A percentile compares a stretch with the other conserved stretches of the same genome.
phyloP scores from a whole-genome alignment of 495 filamentous ascomycete genomes.

The Hypoxylon perforatum region DNA sequence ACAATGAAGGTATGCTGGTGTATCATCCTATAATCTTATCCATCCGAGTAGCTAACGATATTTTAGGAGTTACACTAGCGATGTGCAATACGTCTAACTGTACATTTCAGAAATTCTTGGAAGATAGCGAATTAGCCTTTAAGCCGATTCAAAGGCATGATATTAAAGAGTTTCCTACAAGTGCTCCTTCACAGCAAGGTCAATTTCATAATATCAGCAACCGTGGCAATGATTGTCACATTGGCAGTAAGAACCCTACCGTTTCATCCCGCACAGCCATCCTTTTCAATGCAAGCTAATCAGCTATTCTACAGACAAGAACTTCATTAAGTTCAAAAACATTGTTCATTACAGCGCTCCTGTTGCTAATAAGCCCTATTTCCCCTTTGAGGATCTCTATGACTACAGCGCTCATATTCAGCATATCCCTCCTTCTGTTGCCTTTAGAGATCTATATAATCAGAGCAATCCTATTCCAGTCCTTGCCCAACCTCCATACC shows the following conservation, averaged over 20 bases:
- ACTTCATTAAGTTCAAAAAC: too few relatives aligned
- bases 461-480: too few relatives aligned
- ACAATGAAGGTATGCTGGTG: not conserved
- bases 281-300: not conserved
- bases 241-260: conserved; percentile 13
- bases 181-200: not conserved
- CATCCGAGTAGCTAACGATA: not conserved
- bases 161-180: too few relatives aligned
- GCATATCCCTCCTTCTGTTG: too few relatives aligned
- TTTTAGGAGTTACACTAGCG: not conserved
- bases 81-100: not conserved
- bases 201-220: not conserved
- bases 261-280: not conserved
- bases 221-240: not conserved
- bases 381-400: not conserved
- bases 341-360: not conserved
- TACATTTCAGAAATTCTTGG: not conserved
- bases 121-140: not conserved
- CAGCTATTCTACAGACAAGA: not conserved
- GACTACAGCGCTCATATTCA: not conserved
- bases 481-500: too few relatives aligned
- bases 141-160: not conserved
- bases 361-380: too few relatives aligned
- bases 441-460: too few relatives aligned
- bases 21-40: not conserved